A percentile compares a stretch with the other conserved stretches of the same genome.
Conservation (phyloP, 2,329 filamentous ascomycete species). For the Geosmithia morbida region DNA sequence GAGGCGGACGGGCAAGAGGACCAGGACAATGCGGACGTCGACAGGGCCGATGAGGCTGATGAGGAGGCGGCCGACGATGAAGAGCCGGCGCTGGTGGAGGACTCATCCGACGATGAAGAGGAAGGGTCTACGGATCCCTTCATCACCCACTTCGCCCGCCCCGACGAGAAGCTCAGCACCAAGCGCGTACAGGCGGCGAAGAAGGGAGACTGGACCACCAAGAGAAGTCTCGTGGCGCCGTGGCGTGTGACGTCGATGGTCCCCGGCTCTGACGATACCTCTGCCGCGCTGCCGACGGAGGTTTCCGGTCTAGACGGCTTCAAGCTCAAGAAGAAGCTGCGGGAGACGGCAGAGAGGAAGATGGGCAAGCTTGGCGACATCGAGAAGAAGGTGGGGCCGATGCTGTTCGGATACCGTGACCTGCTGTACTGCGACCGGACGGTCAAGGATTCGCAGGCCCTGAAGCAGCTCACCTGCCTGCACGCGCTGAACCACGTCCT, state of each 20-base stretch:
- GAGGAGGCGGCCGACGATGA: conserved; percentile 4
- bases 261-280: conserved; percentile 21
- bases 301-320: conserved; percentile 28
- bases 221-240: conserved; percentile 28
- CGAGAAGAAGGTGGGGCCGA: conserved; percentile 51
- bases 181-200: conserved; percentile 35
- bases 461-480: conserved; percentile 62
- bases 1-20: conserved; percentile 19
- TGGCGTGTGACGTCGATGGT: conserved; percentile 31
- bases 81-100: conserved; percentile 10
- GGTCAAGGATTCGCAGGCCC: conserved; percentile 47
- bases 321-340: conserved; percentile 58
- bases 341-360: conserved; percentile 35
- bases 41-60: conserved; percentile 9
- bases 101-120: conserved; percentile 34
- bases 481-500: conserved; percentile 87
- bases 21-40: conserved; percentile 25
- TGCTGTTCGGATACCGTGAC: conserved; percentile 74
- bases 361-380: conserved; percentile 42
- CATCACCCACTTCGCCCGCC: conserved; percentile 61
- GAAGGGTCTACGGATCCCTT: conserved; percentile 56
- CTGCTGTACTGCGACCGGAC: conserved; percentile 62
- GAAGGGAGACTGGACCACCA: conserved; percentile 33
- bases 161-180: conserved; percentile 45
- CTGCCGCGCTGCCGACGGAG: conserved; percentile 16